phyloP scores from a whole-genome alignment of 257 asterid species.

The Jacaranda copaia region DNA sequence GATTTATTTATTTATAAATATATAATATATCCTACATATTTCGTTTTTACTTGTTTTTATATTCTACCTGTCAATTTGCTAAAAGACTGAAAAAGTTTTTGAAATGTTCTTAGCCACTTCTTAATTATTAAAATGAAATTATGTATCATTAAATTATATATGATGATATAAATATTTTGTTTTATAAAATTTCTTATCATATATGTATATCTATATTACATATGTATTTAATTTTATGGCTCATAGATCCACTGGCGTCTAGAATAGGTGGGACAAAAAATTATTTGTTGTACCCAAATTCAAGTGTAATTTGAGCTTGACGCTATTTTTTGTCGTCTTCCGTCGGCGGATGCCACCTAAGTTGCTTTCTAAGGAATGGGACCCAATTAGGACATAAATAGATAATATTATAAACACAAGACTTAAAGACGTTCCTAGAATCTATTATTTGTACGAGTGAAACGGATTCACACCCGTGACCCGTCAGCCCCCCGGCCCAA shows the following conservation, averaged over 20 bases:
- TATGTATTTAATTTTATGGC: too few relatives aligned
- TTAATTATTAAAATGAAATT: neutral
- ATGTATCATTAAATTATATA: too few relatives aligned
- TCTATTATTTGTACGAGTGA: neutral
- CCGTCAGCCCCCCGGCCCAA: neutral
- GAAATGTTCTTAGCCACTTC: neutral
- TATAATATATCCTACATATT: neutral
- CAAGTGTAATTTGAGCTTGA: conserved; percentile 6
- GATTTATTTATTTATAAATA: too few relatives aligned
- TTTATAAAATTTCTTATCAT: too few relatives aligned
- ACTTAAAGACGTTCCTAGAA: neutral
- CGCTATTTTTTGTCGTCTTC: conserved; percentile 25
- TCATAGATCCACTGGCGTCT: too few relatives aligned
- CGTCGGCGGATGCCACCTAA: conserved; percentile 33
- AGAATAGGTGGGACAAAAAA: neutral
- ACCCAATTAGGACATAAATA: conserved; percentile 5
- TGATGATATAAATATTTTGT: too few relatives aligned
- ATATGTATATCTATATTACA: too few relatives aligned
- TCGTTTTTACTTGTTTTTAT: neutral
- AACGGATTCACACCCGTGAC: too few relatives aligned
- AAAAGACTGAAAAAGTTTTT: neutral
- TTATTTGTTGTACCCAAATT: neutral
- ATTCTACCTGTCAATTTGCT: neutral
- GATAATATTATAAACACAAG: neutral
- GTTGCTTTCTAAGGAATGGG: conserved; percentile 12